Conservation (phyloP, 179 eudicot species). For the Patellifolia procumbens region DNA sequence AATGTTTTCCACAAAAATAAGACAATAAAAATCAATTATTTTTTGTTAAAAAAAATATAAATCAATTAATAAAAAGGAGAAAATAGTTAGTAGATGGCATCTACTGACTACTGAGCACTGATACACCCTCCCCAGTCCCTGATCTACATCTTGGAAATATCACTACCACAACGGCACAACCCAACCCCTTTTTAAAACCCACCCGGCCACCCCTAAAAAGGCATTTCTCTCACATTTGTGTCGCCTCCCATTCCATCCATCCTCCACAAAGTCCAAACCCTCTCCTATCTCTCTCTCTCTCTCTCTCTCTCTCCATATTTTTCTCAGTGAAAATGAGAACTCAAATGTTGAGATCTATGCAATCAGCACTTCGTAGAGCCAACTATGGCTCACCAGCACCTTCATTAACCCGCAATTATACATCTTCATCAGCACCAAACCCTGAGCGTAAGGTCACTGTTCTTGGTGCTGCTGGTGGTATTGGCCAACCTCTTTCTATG, state of each 20-base stretch:
- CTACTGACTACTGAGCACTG: too few species aligned
- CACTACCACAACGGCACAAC: background rate
- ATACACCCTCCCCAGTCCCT: too few species aligned
- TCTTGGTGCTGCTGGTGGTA: constrained; percentile 91
- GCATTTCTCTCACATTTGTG: background rate
- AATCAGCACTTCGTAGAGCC: constrained; percentile 33
- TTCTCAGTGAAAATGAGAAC: constrained; percentile 30
- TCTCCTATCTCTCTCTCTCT: background rate
- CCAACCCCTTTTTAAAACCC: background rate
- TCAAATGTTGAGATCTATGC: constrained; percentile 52
- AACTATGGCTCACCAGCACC: constrained; percentile 21
- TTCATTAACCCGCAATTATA: constrained; percentile 29
- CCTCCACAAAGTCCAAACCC: too few species aligned
- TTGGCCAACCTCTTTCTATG: constrained; percentile 80
- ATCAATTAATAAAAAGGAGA: too few species aligned
- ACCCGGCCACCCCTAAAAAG: too few species aligned
- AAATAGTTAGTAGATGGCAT: background rate
- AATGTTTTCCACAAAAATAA: too few species aligned
- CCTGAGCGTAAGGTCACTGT: constrained; percentile 78
- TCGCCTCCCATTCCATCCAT: too few species aligned
- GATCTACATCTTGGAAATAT: background rate
- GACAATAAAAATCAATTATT: too few species aligned
- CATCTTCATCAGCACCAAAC: constrained; percentile 45
- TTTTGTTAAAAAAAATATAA: too few species aligned
- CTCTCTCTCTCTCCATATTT: background rate